Evolutionary conservation across 2,329 filamentous ascomycete species (phyloP).

Genomic region (Botrytis aclada): DNA sequence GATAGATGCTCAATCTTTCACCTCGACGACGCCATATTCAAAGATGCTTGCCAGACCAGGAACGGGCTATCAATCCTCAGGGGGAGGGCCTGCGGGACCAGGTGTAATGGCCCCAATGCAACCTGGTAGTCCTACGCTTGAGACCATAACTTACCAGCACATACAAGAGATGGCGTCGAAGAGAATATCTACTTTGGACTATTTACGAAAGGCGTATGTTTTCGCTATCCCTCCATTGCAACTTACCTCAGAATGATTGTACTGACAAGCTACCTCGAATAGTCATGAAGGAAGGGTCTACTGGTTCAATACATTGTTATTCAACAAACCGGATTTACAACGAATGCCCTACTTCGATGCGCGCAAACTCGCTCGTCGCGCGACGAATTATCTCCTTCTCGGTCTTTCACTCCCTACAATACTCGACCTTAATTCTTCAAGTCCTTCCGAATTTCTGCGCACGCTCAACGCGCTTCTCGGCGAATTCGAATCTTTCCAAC

Average conservation of each 20-base stretch:
- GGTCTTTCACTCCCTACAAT: slow-evolving; percentile 88
- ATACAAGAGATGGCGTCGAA: slow-evolving; percentile 87
- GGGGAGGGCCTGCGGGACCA: slow-evolving; percentile 23
- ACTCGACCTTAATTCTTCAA: slow-evolving; percentile 79
- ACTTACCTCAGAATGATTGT: neutral
- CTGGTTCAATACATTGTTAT: slow-evolving; percentile 97
- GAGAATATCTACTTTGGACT: slow-evolving; percentile 90
- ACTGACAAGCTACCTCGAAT: slow-evolving; percentile 19
- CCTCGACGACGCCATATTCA: slow-evolving; percentile 32
- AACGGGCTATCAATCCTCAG: slow-evolving; percentile 30
- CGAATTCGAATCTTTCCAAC: slow-evolving; percentile 93
- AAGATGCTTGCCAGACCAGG: slow-evolving; percentile 36
- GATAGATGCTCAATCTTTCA: slow-evolving; percentile 25
- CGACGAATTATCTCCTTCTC: slow-evolving; percentile 89
- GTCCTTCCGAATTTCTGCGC: slow-evolving; percentile 79
- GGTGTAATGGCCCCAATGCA: slow-evolving; percentile 24
- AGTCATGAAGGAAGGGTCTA: slow-evolving; percentile 93
- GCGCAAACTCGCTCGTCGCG: slow-evolving; percentile 80
- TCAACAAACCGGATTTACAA: slow-evolving; percentile 75
- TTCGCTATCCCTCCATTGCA: neutral
- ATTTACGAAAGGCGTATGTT: slow-evolving; percentile 82
- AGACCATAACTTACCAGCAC: slow-evolving; percentile 49
- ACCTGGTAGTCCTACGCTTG: slow-evolving; percentile 37
- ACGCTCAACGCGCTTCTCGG: slow-evolving; percentile 79
- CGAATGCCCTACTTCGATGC: slow-evolving; percentile 83